Conservation (phyloP, 805 yeast genomes). For the Saturnispora besseyi region DNA sequence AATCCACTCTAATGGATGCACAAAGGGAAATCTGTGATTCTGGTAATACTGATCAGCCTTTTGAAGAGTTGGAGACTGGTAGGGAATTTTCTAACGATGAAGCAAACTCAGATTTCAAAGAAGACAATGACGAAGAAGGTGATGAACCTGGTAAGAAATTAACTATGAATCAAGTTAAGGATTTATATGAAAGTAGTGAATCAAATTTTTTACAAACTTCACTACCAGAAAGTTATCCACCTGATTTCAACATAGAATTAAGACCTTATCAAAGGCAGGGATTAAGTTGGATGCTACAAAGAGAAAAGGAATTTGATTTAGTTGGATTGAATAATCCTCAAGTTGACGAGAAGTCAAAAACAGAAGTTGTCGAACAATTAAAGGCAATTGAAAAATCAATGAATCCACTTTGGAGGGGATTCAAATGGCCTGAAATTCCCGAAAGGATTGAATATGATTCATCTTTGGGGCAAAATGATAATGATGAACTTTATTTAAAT, state of each 20-base stretch:
- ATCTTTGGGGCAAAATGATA: not conserved
- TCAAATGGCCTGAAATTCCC: conserved; percentile 53
- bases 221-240: conserved; percentile 55
- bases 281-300: conserved; percentile 77
- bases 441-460: conserved; percentile 6
- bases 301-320: conserved; percentile 55
- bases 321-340: conserved; percentile 28
- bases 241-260: conserved; percentile 47
- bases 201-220: conserved; percentile 32
- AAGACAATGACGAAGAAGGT: not conserved
- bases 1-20: not conserved
- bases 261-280: conserved; percentile 81
- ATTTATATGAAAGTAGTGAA: conserved; percentile 67
- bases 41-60: conserved; percentile 5
- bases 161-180: conserved; percentile 62
- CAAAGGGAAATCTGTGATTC: not conserved
- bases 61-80: conserved; percentile 14
- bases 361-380: conserved; percentile 19
- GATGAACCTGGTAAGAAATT: conserved; percentile 23
- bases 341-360: conserved; percentile 17
- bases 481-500: conserved; percentile 55
- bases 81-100: conserved; percentile 8
- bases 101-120: not conserved
- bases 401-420: conserved; percentile 82
- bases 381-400: conserved; percentile 38